Evolutionary conservation across 2,329 filamentous ascomycete genomes (phyloP), one percentile per base, ranked within the genome.

Genomic region (Penicillium sp.): DNA sequence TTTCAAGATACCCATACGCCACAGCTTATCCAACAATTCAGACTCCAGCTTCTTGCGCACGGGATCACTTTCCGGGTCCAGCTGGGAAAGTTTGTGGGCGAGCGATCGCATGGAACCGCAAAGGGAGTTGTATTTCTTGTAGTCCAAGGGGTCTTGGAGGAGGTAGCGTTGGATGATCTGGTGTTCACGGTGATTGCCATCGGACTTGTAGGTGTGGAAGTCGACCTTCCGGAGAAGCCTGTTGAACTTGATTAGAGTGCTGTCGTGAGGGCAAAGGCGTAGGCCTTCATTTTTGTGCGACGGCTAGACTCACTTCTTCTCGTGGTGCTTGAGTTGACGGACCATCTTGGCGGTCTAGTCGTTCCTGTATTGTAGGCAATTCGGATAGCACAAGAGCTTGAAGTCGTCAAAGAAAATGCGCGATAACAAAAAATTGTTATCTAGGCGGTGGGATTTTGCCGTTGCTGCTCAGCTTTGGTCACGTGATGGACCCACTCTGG

Each of bases 261-360:
- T 22, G 13, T 50, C 31, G 39, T 41, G 16, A 22, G 6, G 7
- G n/a, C n/a, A 19, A 26, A 37, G 16, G 47, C 21, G 45, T 21
- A 33, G 21, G 26, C 14, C n/a, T 10, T 8, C 0, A 21, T n/a
- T 16, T 13, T 1, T 43, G 6, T 22, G 2, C 2, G 24, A 24
- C 9, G 16, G 26, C n/a, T 29, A 31, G 48, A 68, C 69, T 51
- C 63, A 80, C 84, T 95, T 96, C 74, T 95, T 87, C 86, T 99
- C 95, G 79, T 97, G 93, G 78, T 96, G 86, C 79, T 97, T 98
- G 73, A 99, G 86, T 81, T 96, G 92, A 68, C 95, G 89, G 66
- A 96, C 91, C 95, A 98, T 98, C 56, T 66, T 79, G 67, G 51
- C 51, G 39, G 43, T n/a, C 55, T 27, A 55, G 27, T 56, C 43